phyloP scores from a whole-genome alignment of 352 stramenopile species.

The Phytophthora pinifolia region DNA sequence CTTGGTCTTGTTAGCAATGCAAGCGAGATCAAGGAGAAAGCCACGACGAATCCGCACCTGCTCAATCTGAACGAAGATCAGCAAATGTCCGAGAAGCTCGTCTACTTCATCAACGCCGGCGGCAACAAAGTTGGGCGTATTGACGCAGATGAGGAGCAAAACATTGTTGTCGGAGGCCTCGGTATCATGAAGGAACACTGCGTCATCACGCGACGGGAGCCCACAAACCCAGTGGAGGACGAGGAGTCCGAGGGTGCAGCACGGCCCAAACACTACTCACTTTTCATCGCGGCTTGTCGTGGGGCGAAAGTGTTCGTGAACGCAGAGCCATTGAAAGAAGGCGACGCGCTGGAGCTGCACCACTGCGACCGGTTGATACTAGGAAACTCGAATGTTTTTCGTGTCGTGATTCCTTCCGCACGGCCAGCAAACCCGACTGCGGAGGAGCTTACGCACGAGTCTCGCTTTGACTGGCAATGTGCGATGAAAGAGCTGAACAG shows the following conservation, averaged over 20 bases:
- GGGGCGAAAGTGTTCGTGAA: conserved; percentile 77
- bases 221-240: not conserved
- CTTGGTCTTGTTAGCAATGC: conserved; percentile 62
- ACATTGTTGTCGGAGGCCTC: conserved; percentile 76
- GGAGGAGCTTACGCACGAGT: conserved; percentile 47
- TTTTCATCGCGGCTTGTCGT: conserved; percentile 40
- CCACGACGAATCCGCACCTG: conserved; percentile 70
- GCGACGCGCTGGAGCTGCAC: conserved; percentile 33
- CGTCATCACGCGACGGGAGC: conserved; percentile 30
- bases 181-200: conserved; percentile 82
- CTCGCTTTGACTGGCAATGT: conserved; percentile 70
- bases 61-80: conserved; percentile 89
- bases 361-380: conserved; percentile 77
- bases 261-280: not conserved
- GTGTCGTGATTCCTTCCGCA: conserved; percentile 63
- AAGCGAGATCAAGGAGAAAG: conserved; percentile 58
- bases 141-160: conserved; percentile 67
- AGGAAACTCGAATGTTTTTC: conserved; percentile 79
- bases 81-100: conserved; percentile 80
- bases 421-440: conserved; percentile 19
- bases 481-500: conserved; percentile 85
- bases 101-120: conserved; percentile 73
- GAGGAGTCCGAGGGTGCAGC: not conserved
- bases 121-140: conserved; percentile 64
- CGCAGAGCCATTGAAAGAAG: conserved; percentile 45